Percentiles rank a stretch among this genome's conserved stretches.
Conservation (phyloP, 2,329 filamentous ascomycete species). For the Alternaria longipes region DNA sequence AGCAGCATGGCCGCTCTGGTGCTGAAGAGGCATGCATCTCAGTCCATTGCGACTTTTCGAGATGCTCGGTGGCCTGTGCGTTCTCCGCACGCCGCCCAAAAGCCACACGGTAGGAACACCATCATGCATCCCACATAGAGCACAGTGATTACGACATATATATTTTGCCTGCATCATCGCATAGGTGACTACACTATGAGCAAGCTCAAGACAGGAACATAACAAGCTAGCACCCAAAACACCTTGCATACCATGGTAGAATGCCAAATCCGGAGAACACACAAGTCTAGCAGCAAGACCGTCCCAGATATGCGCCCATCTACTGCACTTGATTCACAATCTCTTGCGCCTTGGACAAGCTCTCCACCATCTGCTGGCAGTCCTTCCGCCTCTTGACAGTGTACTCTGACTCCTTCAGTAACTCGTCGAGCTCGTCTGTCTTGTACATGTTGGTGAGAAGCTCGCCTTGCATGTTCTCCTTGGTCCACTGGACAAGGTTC, state of each 20-base stretch:
- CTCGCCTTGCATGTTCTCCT: constrained; percentile 98
- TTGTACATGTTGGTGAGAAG: constrained; percentile 98
- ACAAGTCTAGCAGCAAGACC: constrained; percentile 19
- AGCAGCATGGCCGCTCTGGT: constrained; percentile 50
- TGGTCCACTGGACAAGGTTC: constrained; percentile 92
- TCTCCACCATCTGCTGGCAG: constrained; percentile 99
- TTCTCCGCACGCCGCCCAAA: constrained; percentile 7
- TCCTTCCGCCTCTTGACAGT: constrained; percentile 94
- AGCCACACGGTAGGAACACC: background rate
- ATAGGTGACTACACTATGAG: constrained; percentile 22
- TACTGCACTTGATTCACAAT: constrained; percentile 81
- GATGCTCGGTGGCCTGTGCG: constrained; percentile 26
- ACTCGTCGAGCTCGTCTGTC: constrained; percentile 85
- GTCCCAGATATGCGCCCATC: constrained; percentile 5
- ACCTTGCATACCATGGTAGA: constrained; percentile 23
- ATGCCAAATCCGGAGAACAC: constrained; percentile 29
- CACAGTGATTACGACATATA: background rate
- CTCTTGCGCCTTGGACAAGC: constrained; percentile 85
- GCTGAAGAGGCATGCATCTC: constrained; percentile 19
- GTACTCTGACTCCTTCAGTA: constrained; percentile 98
- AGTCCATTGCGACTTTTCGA: constrained; percentile 39
- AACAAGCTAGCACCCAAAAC: constrained; percentile 26
- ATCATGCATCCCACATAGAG: background rate
- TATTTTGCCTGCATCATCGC: constrained; percentile 9
- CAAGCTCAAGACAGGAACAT: constrained; percentile 25